A percentile compares a stretch with the other conserved stretches of the same genome.
These are phyloP conservation scores for Aspergillus sp. DNA, from an alignment of 2,329 filamentous ascomycete genomes.

Conservation along the genomic window DNA sequence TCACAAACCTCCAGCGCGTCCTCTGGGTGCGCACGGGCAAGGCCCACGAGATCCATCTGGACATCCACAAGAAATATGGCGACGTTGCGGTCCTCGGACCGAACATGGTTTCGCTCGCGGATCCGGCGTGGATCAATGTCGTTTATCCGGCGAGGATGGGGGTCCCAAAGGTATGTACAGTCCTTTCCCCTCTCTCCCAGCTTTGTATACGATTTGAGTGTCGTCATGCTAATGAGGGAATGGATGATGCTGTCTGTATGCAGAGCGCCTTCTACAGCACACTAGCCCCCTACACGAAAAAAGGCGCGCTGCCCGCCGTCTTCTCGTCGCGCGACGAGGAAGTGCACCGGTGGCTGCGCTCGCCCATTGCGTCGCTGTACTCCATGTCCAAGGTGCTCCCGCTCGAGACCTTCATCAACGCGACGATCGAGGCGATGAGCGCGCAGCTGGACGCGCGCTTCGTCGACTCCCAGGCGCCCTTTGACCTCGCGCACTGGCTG, in stretches of 20 bases:
- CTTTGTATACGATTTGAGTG: neutral
- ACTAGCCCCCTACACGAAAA: neutral
- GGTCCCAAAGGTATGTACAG: conserved; percentile 22
- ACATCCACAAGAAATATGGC: conserved; percentile 33
- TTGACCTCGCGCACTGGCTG: conserved; percentile 34
- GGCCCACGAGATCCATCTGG: conserved; percentile 27
- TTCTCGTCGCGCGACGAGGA: conserved; percentile 38
- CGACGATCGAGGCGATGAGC: neutral
- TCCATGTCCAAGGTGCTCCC: conserved; percentile 16
- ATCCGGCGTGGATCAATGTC: conserved; percentile 27
- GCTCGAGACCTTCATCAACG: conserved; percentile 11
- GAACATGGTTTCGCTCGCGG: conserved; percentile 33
- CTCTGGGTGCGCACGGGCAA: conserved; percentile 28
- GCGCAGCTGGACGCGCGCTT: conserved; percentile 3
- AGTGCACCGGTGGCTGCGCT: conserved; percentile 26
- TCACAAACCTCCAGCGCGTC: conserved; percentile 34
- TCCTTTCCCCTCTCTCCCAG: neutral
- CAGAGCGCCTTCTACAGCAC: conserved; percentile 35
- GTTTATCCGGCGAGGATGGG: conserved; percentile 28
- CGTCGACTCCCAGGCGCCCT: neutral
- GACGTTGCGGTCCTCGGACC: conserved; percentile 35
- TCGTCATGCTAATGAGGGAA: no score
- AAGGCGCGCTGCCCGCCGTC: conserved; percentile 27
- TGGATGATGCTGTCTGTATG: neutral
- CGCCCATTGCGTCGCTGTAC: conserved; percentile 18